A percentile compares a stretch with the other conserved stretches of the same genome.
Evolutionary conservation across 345 rosid genomes (phyloP).

Genomic region (Gossypium raimondii): DNA sequence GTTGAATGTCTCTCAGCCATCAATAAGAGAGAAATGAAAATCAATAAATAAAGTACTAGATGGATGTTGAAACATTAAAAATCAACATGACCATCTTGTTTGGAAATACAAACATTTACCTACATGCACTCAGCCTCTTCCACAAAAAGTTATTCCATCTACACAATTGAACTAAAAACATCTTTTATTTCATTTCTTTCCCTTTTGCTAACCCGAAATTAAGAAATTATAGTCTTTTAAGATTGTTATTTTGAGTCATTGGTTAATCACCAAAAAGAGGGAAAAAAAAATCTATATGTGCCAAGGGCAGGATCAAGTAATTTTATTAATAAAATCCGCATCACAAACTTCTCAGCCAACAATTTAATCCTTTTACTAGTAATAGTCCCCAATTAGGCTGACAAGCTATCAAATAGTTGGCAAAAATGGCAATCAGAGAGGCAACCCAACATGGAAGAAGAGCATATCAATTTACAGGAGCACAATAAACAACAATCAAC

Average conservation of each 20-base stretch:
- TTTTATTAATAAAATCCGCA: neutral
- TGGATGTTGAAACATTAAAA: neutral
- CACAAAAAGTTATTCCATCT: constrained; percentile 3
- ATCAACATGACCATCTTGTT: neutral
- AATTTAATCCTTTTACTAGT: neutral
- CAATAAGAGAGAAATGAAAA: neutral
- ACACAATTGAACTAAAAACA: neutral
- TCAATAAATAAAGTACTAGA: neutral
- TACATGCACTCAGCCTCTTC: neutral
- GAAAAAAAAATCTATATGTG: neutral
- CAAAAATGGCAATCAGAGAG: neutral
- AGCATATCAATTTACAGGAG: neutral
- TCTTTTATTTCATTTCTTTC: neutral
- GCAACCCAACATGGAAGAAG: neutral
- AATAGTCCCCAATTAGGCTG: neutral
- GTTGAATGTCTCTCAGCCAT: neutral
- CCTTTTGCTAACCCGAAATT: neutral
- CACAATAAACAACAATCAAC: neutral
- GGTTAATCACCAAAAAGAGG: neutral
- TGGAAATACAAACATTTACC: neutral
- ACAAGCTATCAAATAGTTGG: neutral
- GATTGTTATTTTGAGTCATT: neutral
- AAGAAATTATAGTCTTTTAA: neutral
- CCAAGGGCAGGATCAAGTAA: neutral
- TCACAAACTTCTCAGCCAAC: neutral